Evolutionary conservation across 371 early-diverging fungal species (phyloP).

Genomic region (Furculomyces boomerangus): DNA sequence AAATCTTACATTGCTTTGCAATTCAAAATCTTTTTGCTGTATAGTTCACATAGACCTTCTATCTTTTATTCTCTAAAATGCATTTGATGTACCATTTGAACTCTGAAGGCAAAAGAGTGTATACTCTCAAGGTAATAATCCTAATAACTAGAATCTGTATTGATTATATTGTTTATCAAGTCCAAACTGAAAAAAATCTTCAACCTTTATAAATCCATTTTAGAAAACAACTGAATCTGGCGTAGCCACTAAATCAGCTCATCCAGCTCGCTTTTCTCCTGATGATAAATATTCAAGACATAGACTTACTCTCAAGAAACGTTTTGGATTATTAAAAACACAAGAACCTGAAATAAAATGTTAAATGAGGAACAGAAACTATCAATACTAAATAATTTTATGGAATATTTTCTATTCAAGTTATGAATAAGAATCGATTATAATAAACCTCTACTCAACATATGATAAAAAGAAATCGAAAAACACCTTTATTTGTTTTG

Average conservation of each 20-base stretch:
- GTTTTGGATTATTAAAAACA: constrained; percentile 74
- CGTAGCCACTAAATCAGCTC: constrained; percentile 39
- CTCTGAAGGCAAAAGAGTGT: constrained; percentile 75
- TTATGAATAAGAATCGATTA: too few relatives aligned
- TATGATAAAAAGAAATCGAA: too few relatives aligned
- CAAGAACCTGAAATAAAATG: constrained; percentile 35
- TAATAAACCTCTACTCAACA: too few relatives aligned
- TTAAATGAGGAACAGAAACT: background rate
- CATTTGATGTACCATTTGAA: constrained; percentile 86
- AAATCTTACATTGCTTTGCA: too few relatives aligned
- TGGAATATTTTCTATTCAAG: too few relatives aligned
- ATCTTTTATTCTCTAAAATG: constrained; percentile 34
- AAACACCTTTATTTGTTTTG: too few relatives aligned
- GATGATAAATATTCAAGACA: constrained; percentile 97
- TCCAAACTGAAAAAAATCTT: too few relatives aligned
- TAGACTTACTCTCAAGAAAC: constrained; percentile 90
- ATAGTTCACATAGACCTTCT: too few relatives aligned
- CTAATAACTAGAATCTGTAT: background rate
- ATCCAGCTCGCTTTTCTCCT: constrained; percentile 95
- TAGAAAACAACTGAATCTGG: background rate
- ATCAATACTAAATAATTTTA: too few relatives aligned
- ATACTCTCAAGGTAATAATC: constrained; percentile 78
- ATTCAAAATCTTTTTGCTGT: too few relatives aligned
- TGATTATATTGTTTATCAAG: too few relatives aligned
- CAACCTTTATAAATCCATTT: too few relatives aligned